A percentile compares a stretch with the other conserved stretches of the same genome.
phyloP scores from a whole-genome alignment of 2,329 filamentous ascomycete genomes.

The Pseudogymnoascus sp. region DNA sequence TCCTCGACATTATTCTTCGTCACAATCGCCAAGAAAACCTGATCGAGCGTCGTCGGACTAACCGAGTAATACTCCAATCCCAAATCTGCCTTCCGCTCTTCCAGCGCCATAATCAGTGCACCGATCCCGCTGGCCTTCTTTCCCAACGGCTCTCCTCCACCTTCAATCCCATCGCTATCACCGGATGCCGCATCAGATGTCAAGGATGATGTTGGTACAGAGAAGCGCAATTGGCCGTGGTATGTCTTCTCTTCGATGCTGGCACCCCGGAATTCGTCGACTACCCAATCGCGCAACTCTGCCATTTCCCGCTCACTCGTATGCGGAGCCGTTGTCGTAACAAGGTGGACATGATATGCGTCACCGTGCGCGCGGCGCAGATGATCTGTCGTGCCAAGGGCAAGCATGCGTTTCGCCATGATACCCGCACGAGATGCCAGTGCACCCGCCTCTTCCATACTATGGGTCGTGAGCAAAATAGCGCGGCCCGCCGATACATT shows the following conservation, averaged over 20 bases:
- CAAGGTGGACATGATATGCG: slow-evolving; percentile 72
- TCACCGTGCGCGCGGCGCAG: slow-evolving; percentile 71
- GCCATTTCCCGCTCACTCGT: slow-evolving; percentile 64
- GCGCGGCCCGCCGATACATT: slow-evolving; percentile 69
- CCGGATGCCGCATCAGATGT: slow-evolving; percentile 4
- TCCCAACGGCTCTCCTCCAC: slow-evolving; percentile 10
- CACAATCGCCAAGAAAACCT: slow-evolving; percentile 84
- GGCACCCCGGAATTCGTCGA: slow-evolving; percentile 52
- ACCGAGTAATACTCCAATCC: slow-evolving; percentile 83
- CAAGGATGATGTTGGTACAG: slow-evolving; percentile 46
- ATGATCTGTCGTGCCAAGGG: slow-evolving; percentile 67
- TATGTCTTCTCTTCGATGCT: slow-evolving; percentile 66
- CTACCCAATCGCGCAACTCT: slow-evolving; percentile 59
- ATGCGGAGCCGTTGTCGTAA: slow-evolving; percentile 66
- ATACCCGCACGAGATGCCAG: slow-evolving; percentile 79
- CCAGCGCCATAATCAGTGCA: slow-evolving; percentile 62
- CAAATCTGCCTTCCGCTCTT: slow-evolving; percentile 59
- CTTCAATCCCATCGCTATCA: slow-evolving; percentile 24
- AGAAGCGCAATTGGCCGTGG: slow-evolving; percentile 84
- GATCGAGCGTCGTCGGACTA: slow-evolving; percentile 77
- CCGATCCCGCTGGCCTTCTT: slow-evolving; percentile 42
- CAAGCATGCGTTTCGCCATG: slow-evolving; percentile 77
- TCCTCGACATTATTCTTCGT: slow-evolving; percentile 71
- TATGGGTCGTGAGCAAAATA: slow-evolving; percentile 83
- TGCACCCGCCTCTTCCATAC: slow-evolving; percentile 91